Base-by-base conservation (phyloP, 306 rosid genomes). In the Herpetospermum pedunculosum region DNA sequence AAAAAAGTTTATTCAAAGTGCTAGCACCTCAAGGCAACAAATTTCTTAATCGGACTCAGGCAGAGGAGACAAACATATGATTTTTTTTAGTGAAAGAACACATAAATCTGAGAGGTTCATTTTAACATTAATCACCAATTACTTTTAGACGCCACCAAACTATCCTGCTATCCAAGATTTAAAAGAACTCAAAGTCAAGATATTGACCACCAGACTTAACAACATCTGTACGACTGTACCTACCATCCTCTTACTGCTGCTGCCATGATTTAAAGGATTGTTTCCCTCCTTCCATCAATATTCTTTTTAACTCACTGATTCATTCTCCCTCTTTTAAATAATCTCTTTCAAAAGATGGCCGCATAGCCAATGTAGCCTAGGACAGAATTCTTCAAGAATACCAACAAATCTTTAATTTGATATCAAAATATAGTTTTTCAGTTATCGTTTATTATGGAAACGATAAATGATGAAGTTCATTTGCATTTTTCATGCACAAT, bases 171-270 rank as follows among this genome's bases (percentile, higher is more conserved):
- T 82, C 83, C 79, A 75, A 80, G 70, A 83, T 32, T 88, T 89
- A 92, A 75, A 92, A 92, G 91, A 92, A 92, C 90, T 92, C 96
- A 64, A 92, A 92, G 81, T 92, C 96, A n/a, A 92, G 90, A 90
- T 83, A 92, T 70, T 90, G 89, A 84, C 98, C 92, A 57, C 95
- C 98, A 38, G 96, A 53, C 55, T 84, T 90, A 78, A 85, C 79
- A 83, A 84, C 79, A 37, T 89, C 96, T 30, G 88, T n/a, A n/a
- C n/a, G n/a, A n/a, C n/a, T n/a, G n/a, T 70, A 71, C 92, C 93
- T 19, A 74, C 89, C 84, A 88, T 84, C 76, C 88, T 92, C 80
- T 92, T 90, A 72, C 96, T 89, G 85, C 81, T 82, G 84, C 71
- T 86, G 53, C 89, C 90, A 29, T n/a, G 34, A 30, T 30, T 30